Percentiles rank a stretch among this genome's conserved stretches.
phyloP scores from a whole-genome alignment of 805 yeast species.

The Kluyveromyces lactis region DNA sequence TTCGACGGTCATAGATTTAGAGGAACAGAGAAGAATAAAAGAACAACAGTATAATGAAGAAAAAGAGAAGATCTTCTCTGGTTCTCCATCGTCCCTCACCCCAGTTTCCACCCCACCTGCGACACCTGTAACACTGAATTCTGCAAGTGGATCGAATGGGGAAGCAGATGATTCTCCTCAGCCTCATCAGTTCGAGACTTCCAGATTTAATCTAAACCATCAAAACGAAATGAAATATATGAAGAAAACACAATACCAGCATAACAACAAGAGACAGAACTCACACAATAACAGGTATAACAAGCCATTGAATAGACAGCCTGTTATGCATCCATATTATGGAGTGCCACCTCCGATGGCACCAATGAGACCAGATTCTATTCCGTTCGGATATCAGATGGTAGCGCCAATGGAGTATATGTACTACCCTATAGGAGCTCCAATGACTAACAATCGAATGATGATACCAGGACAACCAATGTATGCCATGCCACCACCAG shows the following conservation, averaged over 20 bases:
- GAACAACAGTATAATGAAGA: slow-evolving; percentile 36
- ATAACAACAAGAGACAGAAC: not conserved
- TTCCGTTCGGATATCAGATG: slow-evolving; percentile 3
- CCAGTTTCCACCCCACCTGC: slow-evolving; percentile 7
- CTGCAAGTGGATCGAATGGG: not conserved
- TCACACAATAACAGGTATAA: not conserved
- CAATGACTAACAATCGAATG: not conserved
- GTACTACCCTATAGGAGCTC: slow-evolving; percentile 3
- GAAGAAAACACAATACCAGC: not conserved
- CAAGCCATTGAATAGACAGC: not conserved
- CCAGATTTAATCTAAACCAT: slow-evolving; percentile 13
- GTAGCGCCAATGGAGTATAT: slow-evolving; percentile 4
- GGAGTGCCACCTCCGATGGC: not conserved
- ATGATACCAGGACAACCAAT: slow-evolving; percentile 1
- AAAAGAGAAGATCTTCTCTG: slow-evolving; percentile 32
- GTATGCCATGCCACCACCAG: not conserved
- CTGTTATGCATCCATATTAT: not conserved
- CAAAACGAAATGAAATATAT: slow-evolving; percentile 6
- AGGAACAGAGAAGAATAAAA: slow-evolving; percentile 31
- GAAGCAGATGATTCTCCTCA: slow-evolving; percentile 16
- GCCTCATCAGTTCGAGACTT: slow-evolving; percentile 20
- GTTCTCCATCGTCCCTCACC: slow-evolving; percentile 7
- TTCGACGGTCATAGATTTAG: slow-evolving; percentile 14
- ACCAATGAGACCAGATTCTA: not conserved
- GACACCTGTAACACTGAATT: slow-evolving; percentile 8